These are phyloP conservation scores for Cicer pinnatifidum DNA, from an alignment of 306 rosid species.

Conservation along the genomic window DNA sequence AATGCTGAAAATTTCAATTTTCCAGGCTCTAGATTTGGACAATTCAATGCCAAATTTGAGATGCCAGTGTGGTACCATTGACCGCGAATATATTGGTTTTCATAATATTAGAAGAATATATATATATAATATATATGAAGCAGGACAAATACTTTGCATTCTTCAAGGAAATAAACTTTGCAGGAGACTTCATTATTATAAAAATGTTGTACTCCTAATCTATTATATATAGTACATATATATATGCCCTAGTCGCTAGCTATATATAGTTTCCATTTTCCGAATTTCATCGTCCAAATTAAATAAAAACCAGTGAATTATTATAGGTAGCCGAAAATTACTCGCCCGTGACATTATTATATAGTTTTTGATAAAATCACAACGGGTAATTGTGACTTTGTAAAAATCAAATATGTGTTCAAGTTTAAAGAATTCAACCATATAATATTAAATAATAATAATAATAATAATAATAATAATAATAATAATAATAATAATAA, in stretches of 20 bases:
- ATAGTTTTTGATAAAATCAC: no score
- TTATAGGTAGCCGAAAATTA: no score
- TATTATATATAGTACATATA: no score
- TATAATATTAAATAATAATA: no score
- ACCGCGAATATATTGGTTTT: conserved; percentile 45
- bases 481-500: no score
- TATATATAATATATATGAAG: background rate
- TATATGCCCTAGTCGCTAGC: conserved; percentile 7
- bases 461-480: no score
- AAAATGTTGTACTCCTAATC: conserved; percentile 18
- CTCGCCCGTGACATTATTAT: no score
- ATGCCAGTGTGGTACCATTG: conserved; percentile 43
- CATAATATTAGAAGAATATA: conserved; percentile 11
- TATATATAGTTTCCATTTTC: background rate
- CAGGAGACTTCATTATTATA: conserved; percentile 37
- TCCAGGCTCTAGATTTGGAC: conserved; percentile 56
- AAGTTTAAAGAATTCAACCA: no score
- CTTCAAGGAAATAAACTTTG: conserved; percentile 21
- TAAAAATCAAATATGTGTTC: no score
- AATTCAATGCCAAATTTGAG: conserved; percentile 54
- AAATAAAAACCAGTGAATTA: no score
- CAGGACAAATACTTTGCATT: conserved; percentile 13
- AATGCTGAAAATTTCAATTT: conserved; percentile 52
- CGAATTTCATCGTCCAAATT: background rate
- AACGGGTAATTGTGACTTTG: fast-evolving